Evolutionary conservation across 345 rosid species (phyloP).

Genomic region (Turritis glabra): DNA sequence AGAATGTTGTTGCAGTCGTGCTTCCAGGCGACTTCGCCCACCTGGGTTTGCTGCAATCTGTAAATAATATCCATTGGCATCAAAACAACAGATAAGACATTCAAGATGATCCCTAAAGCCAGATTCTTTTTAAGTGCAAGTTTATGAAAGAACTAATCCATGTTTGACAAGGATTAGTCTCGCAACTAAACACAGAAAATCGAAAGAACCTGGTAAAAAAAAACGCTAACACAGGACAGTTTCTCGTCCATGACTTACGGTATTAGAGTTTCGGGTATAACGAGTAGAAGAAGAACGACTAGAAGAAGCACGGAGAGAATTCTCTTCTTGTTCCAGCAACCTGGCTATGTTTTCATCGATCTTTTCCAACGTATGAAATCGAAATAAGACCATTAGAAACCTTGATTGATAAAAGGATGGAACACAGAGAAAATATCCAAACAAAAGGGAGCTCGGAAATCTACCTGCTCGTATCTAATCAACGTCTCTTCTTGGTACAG

Average conservation of each 20-base stretch:
- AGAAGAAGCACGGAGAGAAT: slow-evolving; percentile 38
- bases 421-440: slow-evolving; percentile 7
- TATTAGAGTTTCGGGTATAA: slow-evolving; percentile 31
- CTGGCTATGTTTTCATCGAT: slow-evolving; percentile 61
- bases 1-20: slow-evolving; percentile 44
- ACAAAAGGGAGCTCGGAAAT: not conserved
- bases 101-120: slow-evolving; percentile 12
- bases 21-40: slow-evolving; percentile 45
- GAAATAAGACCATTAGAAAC: slow-evolving; percentile 11
- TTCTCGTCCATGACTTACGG: slow-evolving; percentile 45
- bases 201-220: not conserved
- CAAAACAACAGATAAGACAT: not conserved
- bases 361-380: slow-evolving; percentile 43
- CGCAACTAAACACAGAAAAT: not conserved
- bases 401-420: not conserved
- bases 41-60: slow-evolving; percentile 38
- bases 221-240: not conserved
- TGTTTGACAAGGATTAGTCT: not conserved
- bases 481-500: slow-evolving; percentile 59
- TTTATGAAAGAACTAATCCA: not conserved
- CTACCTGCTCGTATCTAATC: slow-evolving; percentile 52
- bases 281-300: slow-evolving; percentile 35
- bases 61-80: slow-evolving; percentile 9
- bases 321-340: slow-evolving; percentile 69
- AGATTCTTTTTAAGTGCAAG: slow-evolving; percentile 3